A percentile compares a stretch with the other conserved stretches of the same genome.
Conservation (phyloP, 2,329 filamentous ascomycete genomes). For the Ceratocystiopsis sp. region DNA sequence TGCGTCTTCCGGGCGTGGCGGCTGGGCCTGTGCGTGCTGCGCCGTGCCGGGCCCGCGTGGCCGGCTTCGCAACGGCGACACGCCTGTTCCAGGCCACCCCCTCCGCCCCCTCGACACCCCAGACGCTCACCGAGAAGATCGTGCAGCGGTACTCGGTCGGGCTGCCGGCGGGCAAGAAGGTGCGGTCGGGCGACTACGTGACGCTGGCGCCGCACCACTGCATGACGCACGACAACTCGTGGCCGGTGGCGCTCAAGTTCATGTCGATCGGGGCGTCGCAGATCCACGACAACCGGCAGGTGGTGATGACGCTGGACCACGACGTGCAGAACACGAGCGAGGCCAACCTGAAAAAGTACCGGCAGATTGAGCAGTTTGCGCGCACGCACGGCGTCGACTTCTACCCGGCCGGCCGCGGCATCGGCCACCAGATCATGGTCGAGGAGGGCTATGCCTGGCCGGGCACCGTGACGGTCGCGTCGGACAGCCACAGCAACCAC, state of each 20-base stretch:
- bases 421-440: conserved; percentile 78
- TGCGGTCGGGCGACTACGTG: conserved; percentile 71
- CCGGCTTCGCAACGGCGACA: too few species aligned
- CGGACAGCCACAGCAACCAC: conserved; percentile 62
- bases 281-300: conserved; percentile 52
- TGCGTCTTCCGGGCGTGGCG: too few species aligned
- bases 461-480: conserved; percentile 64
- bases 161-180: conserved; percentile 55
- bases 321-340: conserved; percentile 74
- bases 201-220: conserved; percentile 52
- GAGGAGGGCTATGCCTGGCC: conserved; percentile 75
- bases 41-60: too few species aligned
- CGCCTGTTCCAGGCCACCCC: conserved; percentile 2
- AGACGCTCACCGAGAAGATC: conserved; percentile 87
- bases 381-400: conserved; percentile 59
- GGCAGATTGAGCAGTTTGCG: conserved; percentile 67
- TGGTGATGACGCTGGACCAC: conserved; percentile 75
- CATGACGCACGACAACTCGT: conserved; percentile 60
- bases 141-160: conserved; percentile 69
- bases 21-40: too few species aligned
- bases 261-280: conserved; percentile 65
- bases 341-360: conserved; percentile 68
- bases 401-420: conserved; percentile 30
- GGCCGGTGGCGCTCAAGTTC: conserved; percentile 46
- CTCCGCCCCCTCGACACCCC: conserved; percentile 24